phyloP scores from a whole-genome alignment of 352 stramenopile genomes.

The Blastocystis sp. region DNA sequence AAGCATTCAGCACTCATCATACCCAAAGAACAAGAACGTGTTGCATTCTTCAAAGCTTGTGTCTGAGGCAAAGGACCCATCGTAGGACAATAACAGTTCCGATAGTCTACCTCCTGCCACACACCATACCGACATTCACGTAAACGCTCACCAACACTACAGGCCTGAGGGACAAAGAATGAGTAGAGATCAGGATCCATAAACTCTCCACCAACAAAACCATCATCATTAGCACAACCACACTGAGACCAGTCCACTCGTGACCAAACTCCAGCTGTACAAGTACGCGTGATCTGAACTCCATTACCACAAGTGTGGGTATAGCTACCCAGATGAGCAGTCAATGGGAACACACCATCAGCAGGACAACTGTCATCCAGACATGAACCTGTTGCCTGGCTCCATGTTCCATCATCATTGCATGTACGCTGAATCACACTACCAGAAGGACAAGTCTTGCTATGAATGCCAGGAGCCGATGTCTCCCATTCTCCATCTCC shows the following conservation, averaged over 20 bases:
- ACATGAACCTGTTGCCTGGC: not conserved
- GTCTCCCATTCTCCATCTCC: not conserved
- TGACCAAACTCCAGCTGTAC: slow-evolving; percentile 5
- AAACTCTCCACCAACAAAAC: not conserved
- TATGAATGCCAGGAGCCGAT: not conserved
- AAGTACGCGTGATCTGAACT: not conserved
- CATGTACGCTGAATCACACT: not conserved
- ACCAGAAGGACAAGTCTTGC: not conserved
- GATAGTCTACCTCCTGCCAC: slow-evolving; percentile 16
- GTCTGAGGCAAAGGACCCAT: not conserved
- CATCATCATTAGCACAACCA: slow-evolving; percentile 11
- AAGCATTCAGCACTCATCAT: not conserved
- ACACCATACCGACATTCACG: not conserved
- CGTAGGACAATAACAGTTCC: not conserved
- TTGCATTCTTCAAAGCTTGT: not conserved
- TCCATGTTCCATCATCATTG: not conserved
- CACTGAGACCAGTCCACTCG: slow-evolving; percentile 2
- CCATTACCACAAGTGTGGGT: slow-evolving; percentile 11
- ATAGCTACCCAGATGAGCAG: not conserved
- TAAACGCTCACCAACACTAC: not conserved
- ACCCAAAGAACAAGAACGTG: not conserved
- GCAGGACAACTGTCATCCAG: not conserved
- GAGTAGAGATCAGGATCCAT: not conserved
- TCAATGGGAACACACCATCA: not conserved
- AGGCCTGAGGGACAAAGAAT: not conserved